These are phyloP conservation scores for Starmera dryadoides DNA, from an alignment of 805 yeast species.

Conservation along the genomic window DNA sequence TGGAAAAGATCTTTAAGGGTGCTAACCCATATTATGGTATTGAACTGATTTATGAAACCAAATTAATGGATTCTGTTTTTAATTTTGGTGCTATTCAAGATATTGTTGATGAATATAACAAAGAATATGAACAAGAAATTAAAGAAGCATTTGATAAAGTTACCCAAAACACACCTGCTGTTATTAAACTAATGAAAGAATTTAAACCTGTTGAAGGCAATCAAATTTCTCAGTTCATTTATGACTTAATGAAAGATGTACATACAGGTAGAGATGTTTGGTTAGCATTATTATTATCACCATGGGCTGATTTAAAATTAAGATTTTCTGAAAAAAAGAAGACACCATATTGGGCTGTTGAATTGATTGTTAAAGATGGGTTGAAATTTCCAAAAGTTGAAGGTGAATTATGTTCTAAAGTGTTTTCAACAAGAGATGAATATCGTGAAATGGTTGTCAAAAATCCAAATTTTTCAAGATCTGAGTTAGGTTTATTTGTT, in stretches of 20 bases:
- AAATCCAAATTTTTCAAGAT: conserved; percentile 32
- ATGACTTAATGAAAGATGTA: background rate
- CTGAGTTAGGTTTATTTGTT: conserved; percentile 54
- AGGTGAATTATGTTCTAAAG: conserved; percentile 40
- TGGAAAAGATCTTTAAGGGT: conserved; percentile 69
- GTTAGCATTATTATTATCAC: conserved; percentile 41
- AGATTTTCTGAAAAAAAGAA: conserved; percentile 33
- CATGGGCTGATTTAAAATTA: conserved; percentile 36
- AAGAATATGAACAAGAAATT: conserved; percentile 3
- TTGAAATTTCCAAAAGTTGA: conserved; percentile 55
- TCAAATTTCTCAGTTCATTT: background rate
- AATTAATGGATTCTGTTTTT: conserved; percentile 55
- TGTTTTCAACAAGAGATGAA: conserved; percentile 27
- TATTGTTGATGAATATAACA: conserved; percentile 16
- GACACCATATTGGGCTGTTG: conserved; percentile 31
- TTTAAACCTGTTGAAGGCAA: background rate
- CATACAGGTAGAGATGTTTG: conserved; percentile 19
- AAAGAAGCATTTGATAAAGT: conserved; percentile 4
- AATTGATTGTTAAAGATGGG: conserved; percentile 57
- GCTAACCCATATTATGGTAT: conserved; percentile 58
- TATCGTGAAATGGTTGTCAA: conserved; percentile 22
- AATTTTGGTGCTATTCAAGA: conserved; percentile 21
- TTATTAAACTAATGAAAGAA: background rate
- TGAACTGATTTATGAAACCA: conserved; percentile 44
- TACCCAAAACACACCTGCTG: conserved; percentile 21